Evolutionary conservation across 306 rosid species (phyloP), one percentile per base, ranked within the genome.

Genomic region (Boehmeria nivea): DNA sequence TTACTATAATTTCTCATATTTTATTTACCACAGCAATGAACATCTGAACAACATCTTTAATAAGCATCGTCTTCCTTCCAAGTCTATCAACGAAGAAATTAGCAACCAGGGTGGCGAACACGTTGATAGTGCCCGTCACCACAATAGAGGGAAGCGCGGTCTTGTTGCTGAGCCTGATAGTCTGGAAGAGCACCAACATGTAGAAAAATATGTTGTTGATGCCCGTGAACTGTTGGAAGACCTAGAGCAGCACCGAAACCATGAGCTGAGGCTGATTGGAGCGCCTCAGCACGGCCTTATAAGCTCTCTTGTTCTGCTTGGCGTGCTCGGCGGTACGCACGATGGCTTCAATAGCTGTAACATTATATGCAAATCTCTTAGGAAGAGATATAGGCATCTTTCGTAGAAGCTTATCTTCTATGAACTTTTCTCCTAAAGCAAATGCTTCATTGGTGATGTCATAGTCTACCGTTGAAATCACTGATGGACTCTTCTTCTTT

Each of bases 151-250:
- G 25, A 0, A 74, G 54, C 0, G 79, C 47, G 0, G 75, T 67
- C 1, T 67, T 50, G 31, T 49, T 16, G 0, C 55, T 71, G 44
- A 74, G 64, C 1, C 79, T 71, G 54, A 74, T 63, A 0, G 79
- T 74, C 19, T 74, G 74, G 12, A 74, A 74, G 18, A 68, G 52
- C 0, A 63, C 71, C 4, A 75, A 75, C 1, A 75, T 75, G 24
- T 74, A 74, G 36, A 74, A 74, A 67, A 68, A 68, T 27, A 74
- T 58, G 9, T 68, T 66, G 25, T 74, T 74, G 39, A 74, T 74
- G 6, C 79, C 79, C 0, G 79, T 74, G 9, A 74, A 31, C n/a
- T 74, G 79, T 34, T 74, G 79, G 43, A 68, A 68, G 3, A 63
- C 12, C 4, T 68, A 75, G 45, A 68, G 33, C 7, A 63, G 3